Conservation (phyloP, 352 stramenopile genomes). For the Phytophthora podocarpi region DNA sequence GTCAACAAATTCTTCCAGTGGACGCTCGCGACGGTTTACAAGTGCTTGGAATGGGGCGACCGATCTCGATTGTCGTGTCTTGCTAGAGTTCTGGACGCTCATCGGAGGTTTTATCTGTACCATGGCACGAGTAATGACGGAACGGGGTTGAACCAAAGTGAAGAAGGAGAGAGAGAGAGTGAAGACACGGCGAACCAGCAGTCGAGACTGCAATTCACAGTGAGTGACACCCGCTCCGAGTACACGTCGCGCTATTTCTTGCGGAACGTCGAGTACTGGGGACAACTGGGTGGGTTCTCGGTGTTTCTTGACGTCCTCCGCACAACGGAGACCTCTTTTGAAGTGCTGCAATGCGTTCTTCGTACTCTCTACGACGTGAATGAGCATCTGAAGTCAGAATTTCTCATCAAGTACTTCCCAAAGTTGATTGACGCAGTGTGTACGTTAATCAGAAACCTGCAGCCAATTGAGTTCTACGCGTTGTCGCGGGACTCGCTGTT, state of each 20-base stretch:
- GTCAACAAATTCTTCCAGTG: constrained; percentile 63
- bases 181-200: too few relatives aligned
- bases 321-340: constrained; percentile 36
- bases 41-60: constrained; percentile 43
- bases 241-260: constrained; percentile 49
- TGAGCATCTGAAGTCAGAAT: constrained; percentile 49
- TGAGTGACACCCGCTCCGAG: not conserved
- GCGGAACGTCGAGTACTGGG: constrained; percentile 62
- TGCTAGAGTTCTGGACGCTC: constrained; percentile 59
- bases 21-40: constrained; percentile 37
- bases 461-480: constrained; percentile 35
- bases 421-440: constrained; percentile 38
- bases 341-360: constrained; percentile 60
- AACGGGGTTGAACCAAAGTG: not conserved
- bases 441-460: constrained; percentile 32
- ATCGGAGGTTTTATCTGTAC: constrained; percentile 65
- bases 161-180: too few relatives aligned
- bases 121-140: constrained; percentile 16
- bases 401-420: constrained; percentile 47
- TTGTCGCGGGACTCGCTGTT: constrained; percentile 53
- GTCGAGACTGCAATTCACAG: constrained; percentile 10
- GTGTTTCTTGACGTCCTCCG: constrained; percentile 47
- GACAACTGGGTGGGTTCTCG: constrained; percentile 56
- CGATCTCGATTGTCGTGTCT: constrained; percentile 49
- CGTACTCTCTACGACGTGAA: constrained; percentile 65